Percentiles rank a stretch among this genome's conserved stretches.
Conservation (phyloP, 2,329 filamentous ascomycete species). For the Sporothrix curviconia region DNA sequence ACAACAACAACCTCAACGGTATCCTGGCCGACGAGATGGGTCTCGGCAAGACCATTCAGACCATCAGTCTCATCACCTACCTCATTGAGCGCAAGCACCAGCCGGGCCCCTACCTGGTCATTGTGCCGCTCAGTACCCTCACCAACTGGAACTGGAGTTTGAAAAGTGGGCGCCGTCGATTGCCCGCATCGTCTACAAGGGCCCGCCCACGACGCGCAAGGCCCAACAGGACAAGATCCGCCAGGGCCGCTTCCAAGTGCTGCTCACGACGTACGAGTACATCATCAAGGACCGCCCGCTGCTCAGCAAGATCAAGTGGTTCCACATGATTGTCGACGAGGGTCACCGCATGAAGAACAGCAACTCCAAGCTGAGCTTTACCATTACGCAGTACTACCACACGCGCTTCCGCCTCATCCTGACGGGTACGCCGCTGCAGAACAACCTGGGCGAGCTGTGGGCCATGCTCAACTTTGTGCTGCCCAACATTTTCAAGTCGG, state of each 20-base stretch:
- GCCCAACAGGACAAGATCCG: slow-evolving; percentile 89
- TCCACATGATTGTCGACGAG: slow-evolving; percentile 99
- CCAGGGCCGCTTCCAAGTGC: slow-evolving; percentile 89
- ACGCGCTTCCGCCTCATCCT: slow-evolving; percentile 94
- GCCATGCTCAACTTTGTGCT: slow-evolving; percentile 97
- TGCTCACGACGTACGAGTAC: slow-evolving; percentile 97
- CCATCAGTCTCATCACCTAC: slow-evolving; percentile 94
- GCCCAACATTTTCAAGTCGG: slow-evolving; percentile 98
- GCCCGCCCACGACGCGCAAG: slow-evolving; percentile 80
- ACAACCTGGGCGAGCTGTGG: slow-evolving; percentile 94
- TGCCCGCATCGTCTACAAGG: slow-evolving; percentile 89
- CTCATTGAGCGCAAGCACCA: slow-evolving; percentile 94
- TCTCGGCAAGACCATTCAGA: slow-evolving; percentile 98
- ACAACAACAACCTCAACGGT: slow-evolving; percentile 99
- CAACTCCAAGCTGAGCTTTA: slow-evolving; percentile 90
- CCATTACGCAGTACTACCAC: slow-evolving; percentile 89
- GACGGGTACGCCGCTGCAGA: slow-evolving; percentile 93
- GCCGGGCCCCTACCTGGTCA: slow-evolving; percentile 86
- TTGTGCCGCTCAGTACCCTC: slow-evolving; percentile 91
- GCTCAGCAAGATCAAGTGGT: slow-evolving; percentile 97
- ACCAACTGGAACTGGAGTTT: slow-evolving; percentile 99
- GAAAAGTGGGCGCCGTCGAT: slow-evolving; percentile 97
- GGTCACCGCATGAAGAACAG: slow-evolving; percentile 99
- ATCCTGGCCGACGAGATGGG: slow-evolving; percentile 99
- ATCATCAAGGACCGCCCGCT: slow-evolving; percentile 98